A percentile compares a stretch with the other conserved stretches of the same genome.
phyloP scores from a whole-genome alignment of 192 early-diverging fungal species.

The Backusella circina region DNA sequence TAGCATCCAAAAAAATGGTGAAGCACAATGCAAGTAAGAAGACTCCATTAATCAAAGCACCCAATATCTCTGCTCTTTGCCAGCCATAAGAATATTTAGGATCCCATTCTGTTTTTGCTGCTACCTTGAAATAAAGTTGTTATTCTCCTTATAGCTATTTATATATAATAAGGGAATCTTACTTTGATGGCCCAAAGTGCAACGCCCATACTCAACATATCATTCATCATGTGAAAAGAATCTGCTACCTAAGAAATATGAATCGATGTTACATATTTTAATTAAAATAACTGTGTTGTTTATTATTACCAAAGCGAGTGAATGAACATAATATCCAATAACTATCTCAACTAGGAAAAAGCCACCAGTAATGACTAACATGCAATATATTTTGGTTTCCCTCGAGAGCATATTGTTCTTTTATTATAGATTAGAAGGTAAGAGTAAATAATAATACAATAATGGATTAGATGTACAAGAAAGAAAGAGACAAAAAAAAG shows the following conservation, averaged over 20 bases:
- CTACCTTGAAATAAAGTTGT: constrained; percentile 39
- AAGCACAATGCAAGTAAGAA: constrained; percentile 87
- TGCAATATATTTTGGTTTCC: neutral
- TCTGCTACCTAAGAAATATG: constrained; percentile 59
- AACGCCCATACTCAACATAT: constrained; percentile 74
- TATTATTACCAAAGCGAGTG: constrained; percentile 63
- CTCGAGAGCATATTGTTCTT: neutral
- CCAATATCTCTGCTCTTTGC: constrained; percentile 92
- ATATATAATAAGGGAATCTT: constrained; percentile 6
- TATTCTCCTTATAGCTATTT: constrained; percentile 6
- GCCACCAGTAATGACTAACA: constrained; percentile 56
- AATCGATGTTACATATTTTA: neutral
- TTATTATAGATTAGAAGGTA: neutral
- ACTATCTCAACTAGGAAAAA: constrained; percentile 84
- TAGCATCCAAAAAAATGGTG: constrained; percentile 82
- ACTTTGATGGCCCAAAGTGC: constrained; percentile 74
- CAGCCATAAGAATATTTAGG: constrained; percentile 82
- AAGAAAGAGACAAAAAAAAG: neutral
- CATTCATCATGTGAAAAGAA: constrained; percentile 92
- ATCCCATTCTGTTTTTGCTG: constrained; percentile 52
- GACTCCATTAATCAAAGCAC: constrained; percentile 88
- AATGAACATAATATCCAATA: constrained; percentile 70
- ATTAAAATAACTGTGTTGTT: neutral
- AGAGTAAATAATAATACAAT: neutral
- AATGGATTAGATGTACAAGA: neutral